These are phyloP conservation scores for Thermothielavioides terrestris DNA, from an alignment of 495 filamentous ascomycete genomes.

Conservation along the genomic window DNA sequence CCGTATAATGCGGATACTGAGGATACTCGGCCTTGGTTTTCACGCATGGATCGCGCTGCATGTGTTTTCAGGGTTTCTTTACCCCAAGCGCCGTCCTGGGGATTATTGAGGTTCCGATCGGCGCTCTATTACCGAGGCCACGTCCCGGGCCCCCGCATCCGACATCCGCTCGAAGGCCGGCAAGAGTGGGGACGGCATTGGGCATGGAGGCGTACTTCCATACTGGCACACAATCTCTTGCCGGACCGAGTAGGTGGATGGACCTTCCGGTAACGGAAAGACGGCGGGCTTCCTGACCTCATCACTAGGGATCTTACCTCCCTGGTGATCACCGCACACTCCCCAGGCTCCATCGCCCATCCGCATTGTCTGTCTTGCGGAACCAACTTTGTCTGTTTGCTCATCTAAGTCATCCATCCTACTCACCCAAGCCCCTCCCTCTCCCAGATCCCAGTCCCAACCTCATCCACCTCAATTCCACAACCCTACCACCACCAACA, in stretches of 20 bases:
- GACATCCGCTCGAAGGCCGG: background rate
- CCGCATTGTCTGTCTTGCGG: background rate
- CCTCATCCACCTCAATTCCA: background rate
- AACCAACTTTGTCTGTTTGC: background rate
- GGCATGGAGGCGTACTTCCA: too few relatives aligned
- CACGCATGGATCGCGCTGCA: background rate
- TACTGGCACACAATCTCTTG: too few relatives aligned
- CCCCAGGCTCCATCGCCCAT: background rate
- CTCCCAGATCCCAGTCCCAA: background rate
- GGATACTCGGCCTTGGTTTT: too few relatives aligned
- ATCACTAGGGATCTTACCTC: too few relatives aligned
- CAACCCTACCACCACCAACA: background rate
- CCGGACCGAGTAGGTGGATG: background rate
- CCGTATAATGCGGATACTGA: too few relatives aligned
- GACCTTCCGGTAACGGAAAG: too few relatives aligned
- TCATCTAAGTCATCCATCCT: background rate
- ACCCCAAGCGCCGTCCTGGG: background rate
- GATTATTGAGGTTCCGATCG: constrained; percentile 4
- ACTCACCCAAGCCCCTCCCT: background rate
- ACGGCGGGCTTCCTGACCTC: too few relatives aligned
- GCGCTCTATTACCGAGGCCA: constrained; percentile 2
- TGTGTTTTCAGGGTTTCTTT: too few relatives aligned
- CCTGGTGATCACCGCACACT: background rate
- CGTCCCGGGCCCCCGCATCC: constrained; percentile 8
- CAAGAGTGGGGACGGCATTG: background rate